Evolutionary conservation across 306 rosid species (phyloP).

Genomic region (Carpinus viminea): DNA sequence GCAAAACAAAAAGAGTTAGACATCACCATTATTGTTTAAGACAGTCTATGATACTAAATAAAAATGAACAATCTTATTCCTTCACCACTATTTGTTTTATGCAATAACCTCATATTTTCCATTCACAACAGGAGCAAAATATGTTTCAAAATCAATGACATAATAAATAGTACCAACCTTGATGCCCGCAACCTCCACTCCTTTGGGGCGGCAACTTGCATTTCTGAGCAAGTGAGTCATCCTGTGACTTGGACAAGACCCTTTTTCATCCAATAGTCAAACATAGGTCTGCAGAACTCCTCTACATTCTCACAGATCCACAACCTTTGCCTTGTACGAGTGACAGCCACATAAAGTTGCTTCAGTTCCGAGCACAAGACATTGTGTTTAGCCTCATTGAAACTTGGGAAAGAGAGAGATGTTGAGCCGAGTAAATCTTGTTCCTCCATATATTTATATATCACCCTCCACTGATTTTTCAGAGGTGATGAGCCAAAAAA

Average conservation of each 20-base stretch:
- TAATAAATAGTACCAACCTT: slow-evolving; percentile 38
- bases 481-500: no score
- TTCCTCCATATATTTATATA: no score
- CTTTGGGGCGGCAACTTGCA: slow-evolving; percentile 74
- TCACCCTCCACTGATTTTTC: no score
- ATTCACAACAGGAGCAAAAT: neutral
- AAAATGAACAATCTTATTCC: neutral
- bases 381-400: slow-evolving; percentile 58
- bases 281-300: slow-evolving; percentile 47
- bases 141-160: neutral
- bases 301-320: slow-evolving; percentile 70
- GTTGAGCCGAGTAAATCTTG: slow-evolving; percentile 23
- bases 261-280: slow-evolving; percentile 68
- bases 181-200: slow-evolving; percentile 73
- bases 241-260: slow-evolving; percentile 65
- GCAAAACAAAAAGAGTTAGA: no score
- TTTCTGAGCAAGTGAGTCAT: slow-evolving; percentile 69
- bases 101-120: neutral
- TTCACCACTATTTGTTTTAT: neutral
- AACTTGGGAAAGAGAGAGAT: slow-evolving; percentile 30
- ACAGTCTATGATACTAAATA: neutral
- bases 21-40: neutral
- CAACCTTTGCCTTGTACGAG: slow-evolving; percentile 72
- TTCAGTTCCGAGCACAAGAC: slow-evolving; percentile 72
- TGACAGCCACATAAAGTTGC: slow-evolving; percentile 72